Base-by-base conservation (phyloP, 2,329 filamentous ascomycete genomes). In the Fusarium sp. region DNA sequence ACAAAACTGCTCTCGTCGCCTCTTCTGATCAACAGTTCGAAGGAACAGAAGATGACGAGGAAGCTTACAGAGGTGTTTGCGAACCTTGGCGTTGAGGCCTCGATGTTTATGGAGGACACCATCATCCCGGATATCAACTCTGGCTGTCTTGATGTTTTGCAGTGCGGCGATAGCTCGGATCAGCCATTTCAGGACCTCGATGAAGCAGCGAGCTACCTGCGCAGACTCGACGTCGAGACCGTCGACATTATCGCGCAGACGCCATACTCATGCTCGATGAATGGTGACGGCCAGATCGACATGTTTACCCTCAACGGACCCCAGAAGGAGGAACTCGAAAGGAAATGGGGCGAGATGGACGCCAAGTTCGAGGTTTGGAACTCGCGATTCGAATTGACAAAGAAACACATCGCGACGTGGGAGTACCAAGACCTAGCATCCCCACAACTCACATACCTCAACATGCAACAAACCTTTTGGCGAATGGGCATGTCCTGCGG, bases 61-160 rank as follows among this genome's bases (percentile, higher is more conserved):
- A 73, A 78, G 13, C 68, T 78, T 7, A 66, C 51, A 14, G 72
- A 77, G 14, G 75, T 78, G 60, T 78, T 78, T 32, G 60, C 55
- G 2, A 69, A 64, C 4, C 22, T 78, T 4, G 72, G 68, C 1
- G 62, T 72, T 1, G 76, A 78, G 24, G 63, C 72, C 2, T 77
- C 76, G 6, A 67, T 61, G 14, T 70, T 78, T n/a, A 30, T 78
- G 39, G 75, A 77, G 30, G 67, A 72, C 13, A 48, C 28, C 30
- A 55, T 67, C 42, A 51, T 75, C 18, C 68, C 70, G 0, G 66
- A 62, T 10, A 30, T 65, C 5, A 22, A 55, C 5, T 42, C 68
- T 15, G 59, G 66, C 10, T 57, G 39, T 28, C 44, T 54, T 11
- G 39, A 54, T 39, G 48, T 34, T 5, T n/a, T n/a, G 11, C 44